These are phyloP conservation scores for Syzygium malaccense DNA, from an alignment of 441 rosid species.

Conservation along the genomic window DNA sequence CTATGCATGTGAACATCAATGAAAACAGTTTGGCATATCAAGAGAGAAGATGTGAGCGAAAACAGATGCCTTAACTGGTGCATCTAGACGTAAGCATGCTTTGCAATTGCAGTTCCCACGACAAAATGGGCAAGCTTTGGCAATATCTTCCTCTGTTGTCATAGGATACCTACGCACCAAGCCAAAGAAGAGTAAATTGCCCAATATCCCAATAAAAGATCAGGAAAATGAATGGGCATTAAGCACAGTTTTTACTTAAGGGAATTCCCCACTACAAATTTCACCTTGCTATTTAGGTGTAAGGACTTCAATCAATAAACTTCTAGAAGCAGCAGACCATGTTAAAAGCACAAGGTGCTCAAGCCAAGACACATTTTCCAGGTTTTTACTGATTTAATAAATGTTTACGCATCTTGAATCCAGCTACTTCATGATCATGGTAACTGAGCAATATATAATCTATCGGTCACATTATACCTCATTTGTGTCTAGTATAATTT, in stretches of 20 bases:
- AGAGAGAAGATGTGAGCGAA: slow-evolving; percentile 1
- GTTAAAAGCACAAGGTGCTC: background rate
- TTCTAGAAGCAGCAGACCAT: background rate
- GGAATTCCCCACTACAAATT: background rate
- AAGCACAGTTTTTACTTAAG: background rate
- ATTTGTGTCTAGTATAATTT: background rate
- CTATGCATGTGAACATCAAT: background rate
- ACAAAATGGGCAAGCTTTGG: slow-evolving; percentile 53
- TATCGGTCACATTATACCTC: background rate
- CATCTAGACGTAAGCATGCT: slow-evolving; percentile 47
- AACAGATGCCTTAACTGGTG: slow-evolving; percentile 10
- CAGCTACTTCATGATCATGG: background rate
- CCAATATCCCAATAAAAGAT: background rate
- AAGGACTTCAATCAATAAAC: background rate
- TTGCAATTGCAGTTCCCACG: slow-evolving; percentile 55
- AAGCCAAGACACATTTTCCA: background rate
- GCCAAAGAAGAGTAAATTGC: background rate
- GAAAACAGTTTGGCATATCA: background rate
- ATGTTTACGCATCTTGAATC: background rate
- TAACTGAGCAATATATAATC: background rate
- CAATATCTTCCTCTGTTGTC: slow-evolving; percentile 39
- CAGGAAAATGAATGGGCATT: background rate
- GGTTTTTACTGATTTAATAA: background rate
- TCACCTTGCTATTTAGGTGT: background rate
- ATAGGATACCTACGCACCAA: slow-evolving; percentile 48